Percentiles rank a stretch among this genome's conserved stretches.
Conservation (phyloP, 306 rosid genomes). For the Acmispon strigosus region DNA sequence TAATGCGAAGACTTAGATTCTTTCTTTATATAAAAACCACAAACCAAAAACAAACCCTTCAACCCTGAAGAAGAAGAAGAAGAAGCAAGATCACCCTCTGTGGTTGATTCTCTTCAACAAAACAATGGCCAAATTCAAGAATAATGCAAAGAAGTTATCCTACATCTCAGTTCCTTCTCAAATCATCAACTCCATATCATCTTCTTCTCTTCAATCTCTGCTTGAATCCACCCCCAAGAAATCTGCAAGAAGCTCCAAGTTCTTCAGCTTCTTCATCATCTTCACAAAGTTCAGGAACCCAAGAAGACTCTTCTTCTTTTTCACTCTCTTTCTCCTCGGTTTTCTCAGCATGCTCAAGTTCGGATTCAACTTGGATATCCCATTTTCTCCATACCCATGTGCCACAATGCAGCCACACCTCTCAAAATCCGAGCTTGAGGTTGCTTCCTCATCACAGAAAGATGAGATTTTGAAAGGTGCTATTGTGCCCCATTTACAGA, state of each 20-base stretch:
- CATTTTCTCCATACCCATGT: conserved; percentile 52
- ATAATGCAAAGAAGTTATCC: conserved; percentile 51
- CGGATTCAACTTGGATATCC: conserved; percentile 30
- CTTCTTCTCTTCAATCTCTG: conserved; percentile 71
- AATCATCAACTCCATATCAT: conserved; percentile 70
- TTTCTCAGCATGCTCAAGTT: conserved; percentile 45
- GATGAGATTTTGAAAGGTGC: conserved; percentile 5
- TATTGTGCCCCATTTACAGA: background rate
- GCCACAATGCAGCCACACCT: conserved; percentile 17
- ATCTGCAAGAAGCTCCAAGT: conserved; percentile 33
- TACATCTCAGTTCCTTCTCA: conserved; percentile 95
- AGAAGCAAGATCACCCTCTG: background rate
- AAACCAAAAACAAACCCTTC: background rate
- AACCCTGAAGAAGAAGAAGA: background rate
- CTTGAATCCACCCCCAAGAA: conserved; percentile 72
- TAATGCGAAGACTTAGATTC: background rate
- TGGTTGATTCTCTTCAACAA: too few relatives aligned
- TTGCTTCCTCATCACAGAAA: conserved; percentile 9
- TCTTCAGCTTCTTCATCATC: conserved; percentile 16
- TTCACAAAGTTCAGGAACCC: conserved; percentile 34
- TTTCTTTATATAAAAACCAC: conserved; percentile 9
- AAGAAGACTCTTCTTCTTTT: conserved; percentile 33
- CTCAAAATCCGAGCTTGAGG: conserved; percentile 31
- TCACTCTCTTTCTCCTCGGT: conserved; percentile 44
- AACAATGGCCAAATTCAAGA: conserved; percentile 63